Conservation (phyloP, 768 basidiomycete species). For the Leucosporidium yakuticum region DNA sequence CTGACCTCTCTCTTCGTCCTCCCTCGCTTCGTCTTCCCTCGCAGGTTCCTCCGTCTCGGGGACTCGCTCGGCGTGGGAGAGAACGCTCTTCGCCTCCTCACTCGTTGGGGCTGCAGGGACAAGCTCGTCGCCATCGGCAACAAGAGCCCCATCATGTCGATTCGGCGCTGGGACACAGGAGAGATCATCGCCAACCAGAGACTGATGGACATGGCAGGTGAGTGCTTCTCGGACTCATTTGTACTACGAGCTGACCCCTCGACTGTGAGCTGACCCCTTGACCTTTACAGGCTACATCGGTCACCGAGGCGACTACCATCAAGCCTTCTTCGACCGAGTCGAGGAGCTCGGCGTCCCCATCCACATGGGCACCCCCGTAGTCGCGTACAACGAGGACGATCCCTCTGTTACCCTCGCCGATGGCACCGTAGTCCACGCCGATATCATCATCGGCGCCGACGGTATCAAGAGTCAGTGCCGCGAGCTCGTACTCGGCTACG, state of each 20-base stretch:
- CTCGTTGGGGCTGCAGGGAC: conserved; percentile 19
- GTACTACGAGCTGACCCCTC: too few relatives aligned
- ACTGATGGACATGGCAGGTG: conserved; percentile 21
- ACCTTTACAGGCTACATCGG: conserved; percentile 17
- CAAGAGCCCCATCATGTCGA: conserved; percentile 21
- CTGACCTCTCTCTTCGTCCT: too few relatives aligned
- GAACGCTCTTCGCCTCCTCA: conserved; percentile 25
- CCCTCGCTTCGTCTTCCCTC: too few relatives aligned
- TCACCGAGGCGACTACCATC: conserved; percentile 21
- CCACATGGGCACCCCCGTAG: conserved; percentile 29
- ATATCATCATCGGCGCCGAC: conserved; percentile 49
- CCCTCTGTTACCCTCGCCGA: conserved; percentile 47
- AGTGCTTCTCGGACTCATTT: too few relatives aligned
- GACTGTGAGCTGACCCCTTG: too few relatives aligned
- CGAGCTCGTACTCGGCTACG: conserved; percentile 17
- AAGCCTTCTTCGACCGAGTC: conserved; percentile 24
- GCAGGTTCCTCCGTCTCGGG: too few relatives aligned
- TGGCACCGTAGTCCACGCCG: conserved; percentile 48
- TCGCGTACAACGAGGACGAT: conserved; percentile 42
- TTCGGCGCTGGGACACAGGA: conserved; percentile 24
- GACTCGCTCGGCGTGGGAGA: conserved; percentile 18
- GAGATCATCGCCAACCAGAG: conserved; percentile 22
- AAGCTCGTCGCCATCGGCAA: conserved; percentile 22
- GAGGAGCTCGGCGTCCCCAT: conserved; percentile 22
- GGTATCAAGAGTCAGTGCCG: conserved; percentile 9